These are phyloP conservation scores for Staphylotrichum tortipilum DNA, from an alignment of 495 filamentous ascomycete species.

Conservation along the genomic window DNA sequence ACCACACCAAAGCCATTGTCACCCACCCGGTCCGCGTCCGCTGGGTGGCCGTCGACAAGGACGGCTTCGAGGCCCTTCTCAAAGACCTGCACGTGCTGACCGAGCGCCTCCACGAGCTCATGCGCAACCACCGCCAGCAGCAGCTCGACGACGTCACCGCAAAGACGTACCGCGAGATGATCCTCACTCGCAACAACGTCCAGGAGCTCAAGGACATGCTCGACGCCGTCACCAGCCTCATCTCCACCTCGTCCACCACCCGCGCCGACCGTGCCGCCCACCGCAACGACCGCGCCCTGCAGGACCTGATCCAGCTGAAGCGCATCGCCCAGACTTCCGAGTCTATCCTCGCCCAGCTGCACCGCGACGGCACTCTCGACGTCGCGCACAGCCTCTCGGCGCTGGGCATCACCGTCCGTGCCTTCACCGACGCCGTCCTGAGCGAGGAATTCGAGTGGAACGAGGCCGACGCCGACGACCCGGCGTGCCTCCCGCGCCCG, in stretches of 20 bases:
- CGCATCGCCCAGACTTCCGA: slow-evolving; percentile 21
- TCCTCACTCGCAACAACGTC: slow-evolving; percentile 22
- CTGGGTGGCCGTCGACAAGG: slow-evolving; percentile 24
- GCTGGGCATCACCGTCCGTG: slow-evolving; percentile 10
- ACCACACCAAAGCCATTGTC: slow-evolving; percentile 23
- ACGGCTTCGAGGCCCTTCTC: slow-evolving; percentile 21
- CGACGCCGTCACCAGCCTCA: slow-evolving; percentile 16
- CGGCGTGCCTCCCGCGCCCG: slow-evolving; percentile 13
- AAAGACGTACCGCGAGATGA: slow-evolving; percentile 30
- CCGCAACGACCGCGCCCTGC: slow-evolving; percentile 19
- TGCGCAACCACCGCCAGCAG: slow-evolving; percentile 16
- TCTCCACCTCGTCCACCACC: slow-evolving; percentile 14
- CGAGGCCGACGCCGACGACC: slow-evolving; percentile 5
- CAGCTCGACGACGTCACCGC: slow-evolving; percentile 27
- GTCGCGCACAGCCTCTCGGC: not conserved
- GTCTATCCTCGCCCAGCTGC: slow-evolving; percentile 16
- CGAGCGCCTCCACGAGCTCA: slow-evolving; percentile 26
- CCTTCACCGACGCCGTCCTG: slow-evolving; percentile 6
- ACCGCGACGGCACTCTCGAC: not conserved
- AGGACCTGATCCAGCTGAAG: slow-evolving; percentile 24
- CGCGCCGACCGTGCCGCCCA: slow-evolving; percentile 2
- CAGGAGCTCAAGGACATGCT: slow-evolving; percentile 23
- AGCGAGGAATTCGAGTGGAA: slow-evolving; percentile 8
- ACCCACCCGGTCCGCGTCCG: slow-evolving; percentile 24
- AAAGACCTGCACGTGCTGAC: slow-evolving; percentile 24